A percentile compares a stretch with the other conserved stretches of the same genome.
Conservation (phyloP, 1,284 basidiomycete species). For the Tilletiaria anomala region DNA sequence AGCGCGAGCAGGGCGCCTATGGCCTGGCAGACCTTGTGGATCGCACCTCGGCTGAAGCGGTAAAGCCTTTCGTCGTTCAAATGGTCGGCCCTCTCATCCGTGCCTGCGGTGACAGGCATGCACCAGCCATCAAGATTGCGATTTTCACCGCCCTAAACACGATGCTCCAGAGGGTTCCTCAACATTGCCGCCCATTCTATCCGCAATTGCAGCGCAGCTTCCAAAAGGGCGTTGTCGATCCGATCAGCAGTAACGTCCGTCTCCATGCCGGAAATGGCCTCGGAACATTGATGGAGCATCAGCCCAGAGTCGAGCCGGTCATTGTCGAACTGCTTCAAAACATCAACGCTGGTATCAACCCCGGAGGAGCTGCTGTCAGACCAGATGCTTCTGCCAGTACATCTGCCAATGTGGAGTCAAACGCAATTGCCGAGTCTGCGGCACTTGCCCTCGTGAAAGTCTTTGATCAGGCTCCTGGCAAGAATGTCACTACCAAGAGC, state of each 20-base stretch:
- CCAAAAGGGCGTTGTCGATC: slow-evolving; percentile 78
- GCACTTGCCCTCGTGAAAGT: slow-evolving; percentile 64
- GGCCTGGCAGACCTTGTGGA: slow-evolving; percentile 86
- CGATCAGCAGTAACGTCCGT: slow-evolving; percentile 63
- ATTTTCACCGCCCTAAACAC: slow-evolving; percentile 31
- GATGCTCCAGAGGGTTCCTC: slow-evolving; percentile 50
- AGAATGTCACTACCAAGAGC: slow-evolving; percentile 63
- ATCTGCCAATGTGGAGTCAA: slow-evolving; percentile 6
- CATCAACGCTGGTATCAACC: slow-evolving; percentile 50
- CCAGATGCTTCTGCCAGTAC: slow-evolving; percentile 8
- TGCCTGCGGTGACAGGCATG: slow-evolving; percentile 36
- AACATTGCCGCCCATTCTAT: slow-evolving; percentile 92
- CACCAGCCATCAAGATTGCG: slow-evolving; percentile 34
- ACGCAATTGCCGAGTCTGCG: slow-evolving; percentile 50
- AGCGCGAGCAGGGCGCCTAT: slow-evolving; percentile 74
- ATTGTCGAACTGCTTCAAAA: slow-evolving; percentile 61
- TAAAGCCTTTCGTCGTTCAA: slow-evolving; percentile 70
- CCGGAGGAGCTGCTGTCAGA: slow-evolving; percentile 4
- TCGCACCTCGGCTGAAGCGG: slow-evolving; percentile 68
- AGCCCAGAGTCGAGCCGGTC: slow-evolving; percentile 69
- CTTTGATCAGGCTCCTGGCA: slow-evolving; percentile 51
- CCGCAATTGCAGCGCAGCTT: slow-evolving; percentile 94
- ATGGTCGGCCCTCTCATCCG: slow-evolving; percentile 73
- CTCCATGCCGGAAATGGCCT: slow-evolving; percentile 68
- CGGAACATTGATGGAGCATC: slow-evolving; percentile 68